A percentile compares a stretch with the other conserved stretches of the same genome.
Evolutionary conservation across 805 yeast genomes (phyloP).

Genomic region (Suhomyces vadensis): DNA sequence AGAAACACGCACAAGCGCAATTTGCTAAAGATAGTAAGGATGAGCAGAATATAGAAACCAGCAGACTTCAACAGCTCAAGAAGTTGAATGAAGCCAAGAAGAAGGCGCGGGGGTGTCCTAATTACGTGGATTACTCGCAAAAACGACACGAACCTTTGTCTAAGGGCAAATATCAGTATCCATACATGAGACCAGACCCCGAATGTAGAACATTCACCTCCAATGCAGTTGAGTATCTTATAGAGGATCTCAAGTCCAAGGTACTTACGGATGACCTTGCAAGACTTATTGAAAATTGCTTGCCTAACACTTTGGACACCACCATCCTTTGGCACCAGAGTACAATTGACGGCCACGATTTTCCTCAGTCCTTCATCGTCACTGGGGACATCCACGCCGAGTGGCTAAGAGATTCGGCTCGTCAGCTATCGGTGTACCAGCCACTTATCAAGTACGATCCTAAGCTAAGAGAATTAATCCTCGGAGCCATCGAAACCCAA

Average conservation of each 20-base stretch:
- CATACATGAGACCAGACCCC: slow-evolving; percentile 74
- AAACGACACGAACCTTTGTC: slow-evolving; percentile 57
- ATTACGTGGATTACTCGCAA: slow-evolving; percentile 62
- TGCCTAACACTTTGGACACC: slow-evolving; percentile 88
- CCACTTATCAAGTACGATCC: slow-evolving; percentile 56
- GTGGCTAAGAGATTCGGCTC: slow-evolving; percentile 86
- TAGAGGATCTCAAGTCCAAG: slow-evolving; percentile 50
- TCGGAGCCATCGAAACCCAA: slow-evolving; percentile 82
- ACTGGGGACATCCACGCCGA: slow-evolving; percentile 95
- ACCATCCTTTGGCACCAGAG: slow-evolving; percentile 70
- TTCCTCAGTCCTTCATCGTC: slow-evolving; percentile 69
- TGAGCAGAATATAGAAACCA: too few relatives aligned
- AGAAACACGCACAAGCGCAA: not conserved
- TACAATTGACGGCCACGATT: slow-evolving; percentile 13
- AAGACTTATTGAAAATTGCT: slow-evolving; percentile 73
- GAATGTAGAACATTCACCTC: slow-evolving; percentile 75
- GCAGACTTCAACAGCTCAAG: too few relatives aligned
- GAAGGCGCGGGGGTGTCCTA: too few relatives aligned
- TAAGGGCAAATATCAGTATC: slow-evolving; percentile 54
- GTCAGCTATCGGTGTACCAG: slow-evolving; percentile 78
- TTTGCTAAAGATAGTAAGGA: not conserved
- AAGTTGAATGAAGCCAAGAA: too few relatives aligned
- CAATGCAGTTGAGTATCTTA: slow-evolving; percentile 57
- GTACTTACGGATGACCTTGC: slow-evolving; percentile 67
- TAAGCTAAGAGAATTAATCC: slow-evolving; percentile 50